Percentiles rank a stretch among this genome's conserved stretches.
Evolutionary conservation across 331 rosid species (phyloP).

Genomic region (Quercus lobata): DNA sequence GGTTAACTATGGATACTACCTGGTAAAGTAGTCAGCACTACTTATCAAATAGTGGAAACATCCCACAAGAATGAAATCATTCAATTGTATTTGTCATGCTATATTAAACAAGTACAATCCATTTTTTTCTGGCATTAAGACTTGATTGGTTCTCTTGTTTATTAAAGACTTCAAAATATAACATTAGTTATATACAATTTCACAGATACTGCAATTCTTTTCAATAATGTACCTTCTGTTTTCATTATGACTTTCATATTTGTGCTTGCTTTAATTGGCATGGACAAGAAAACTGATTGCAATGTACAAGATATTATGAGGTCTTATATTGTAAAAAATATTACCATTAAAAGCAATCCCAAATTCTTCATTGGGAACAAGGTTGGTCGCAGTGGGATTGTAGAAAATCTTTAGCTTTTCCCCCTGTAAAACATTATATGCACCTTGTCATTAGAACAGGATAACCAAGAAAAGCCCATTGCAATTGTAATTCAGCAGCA

Average conservation of each 20-base stretch:
- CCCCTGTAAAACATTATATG: constrained; percentile 55
- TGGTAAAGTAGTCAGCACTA: too few species aligned
- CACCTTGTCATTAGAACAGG: background rate
- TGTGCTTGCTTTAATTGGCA: background rate
- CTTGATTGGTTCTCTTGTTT: background rate
- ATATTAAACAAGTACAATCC: background rate
- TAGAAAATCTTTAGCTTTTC: constrained; percentile 82
- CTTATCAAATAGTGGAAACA: too few species aligned
- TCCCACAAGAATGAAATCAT: background rate
- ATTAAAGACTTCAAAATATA: background rate
- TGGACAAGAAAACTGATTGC: background rate
- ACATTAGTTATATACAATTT: background rate
- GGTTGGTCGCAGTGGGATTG: constrained; percentile 69
- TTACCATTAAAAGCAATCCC: constrained; percentile 90
- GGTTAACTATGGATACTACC: too few species aligned
- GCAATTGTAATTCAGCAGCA: background rate
- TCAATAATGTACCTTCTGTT: background rate
- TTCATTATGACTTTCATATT: background rate
- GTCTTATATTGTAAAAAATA: background rate
- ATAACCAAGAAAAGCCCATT: background rate
- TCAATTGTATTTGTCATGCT: background rate
- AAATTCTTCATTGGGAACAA: constrained; percentile 72
- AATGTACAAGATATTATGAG: background rate
- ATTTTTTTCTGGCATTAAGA: background rate
- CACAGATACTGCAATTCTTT: background rate